Percentiles rank a stretch among this genome's conserved stretches.
Conservation (phyloP, 345 rosid genomes). For the Syzygium aromaticum region DNA sequence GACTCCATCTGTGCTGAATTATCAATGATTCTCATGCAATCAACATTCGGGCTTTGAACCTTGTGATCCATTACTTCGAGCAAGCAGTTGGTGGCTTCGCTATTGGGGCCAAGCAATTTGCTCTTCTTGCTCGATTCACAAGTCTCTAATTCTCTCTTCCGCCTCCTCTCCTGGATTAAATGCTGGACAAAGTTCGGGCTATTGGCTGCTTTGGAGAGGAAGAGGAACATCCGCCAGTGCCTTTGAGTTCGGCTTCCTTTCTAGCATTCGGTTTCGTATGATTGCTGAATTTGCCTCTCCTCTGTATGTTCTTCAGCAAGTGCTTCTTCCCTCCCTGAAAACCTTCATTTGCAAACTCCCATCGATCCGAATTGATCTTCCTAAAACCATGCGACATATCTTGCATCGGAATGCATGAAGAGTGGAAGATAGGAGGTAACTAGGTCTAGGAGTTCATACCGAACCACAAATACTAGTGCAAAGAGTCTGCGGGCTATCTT, state of each 20-base stretch:
- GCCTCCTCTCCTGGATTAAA: slow-evolving; percentile 28
- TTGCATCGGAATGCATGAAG: background rate
- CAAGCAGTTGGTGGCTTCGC: background rate
- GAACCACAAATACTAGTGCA: background rate
- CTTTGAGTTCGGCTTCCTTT: slow-evolving; percentile 17
- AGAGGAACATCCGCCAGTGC: slow-evolving; percentile 36
- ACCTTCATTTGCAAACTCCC: slow-evolving; percentile 59
- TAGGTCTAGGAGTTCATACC: background rate
- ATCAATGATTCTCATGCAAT: background rate
- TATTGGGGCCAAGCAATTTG: slow-evolving; percentile 13
- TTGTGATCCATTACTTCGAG: background rate
- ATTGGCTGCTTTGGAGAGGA: slow-evolving; percentile 32
- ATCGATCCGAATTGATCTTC: slow-evolving; percentile 48
- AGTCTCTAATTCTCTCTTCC: slow-evolving; percentile 12
- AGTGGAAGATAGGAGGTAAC: background rate
- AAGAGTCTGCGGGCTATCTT: background rate
- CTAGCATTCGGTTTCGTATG: background rate
- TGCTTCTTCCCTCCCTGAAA: slow-evolving; percentile 47
- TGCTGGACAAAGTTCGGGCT: slow-evolving; percentile 28
- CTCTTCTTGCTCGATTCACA: slow-evolving; percentile 21
- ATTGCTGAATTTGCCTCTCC: slow-evolving; percentile 22
- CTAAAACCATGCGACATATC: slow-evolving; percentile 39
- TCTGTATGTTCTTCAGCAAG: slow-evolving; percentile 44
- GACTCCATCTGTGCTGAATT: background rate
- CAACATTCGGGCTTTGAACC: background rate